Evolutionary conservation across 2,329 filamentous ascomycete genomes (phyloP).

Genomic region (Fusarium albosuccineum): DNA sequence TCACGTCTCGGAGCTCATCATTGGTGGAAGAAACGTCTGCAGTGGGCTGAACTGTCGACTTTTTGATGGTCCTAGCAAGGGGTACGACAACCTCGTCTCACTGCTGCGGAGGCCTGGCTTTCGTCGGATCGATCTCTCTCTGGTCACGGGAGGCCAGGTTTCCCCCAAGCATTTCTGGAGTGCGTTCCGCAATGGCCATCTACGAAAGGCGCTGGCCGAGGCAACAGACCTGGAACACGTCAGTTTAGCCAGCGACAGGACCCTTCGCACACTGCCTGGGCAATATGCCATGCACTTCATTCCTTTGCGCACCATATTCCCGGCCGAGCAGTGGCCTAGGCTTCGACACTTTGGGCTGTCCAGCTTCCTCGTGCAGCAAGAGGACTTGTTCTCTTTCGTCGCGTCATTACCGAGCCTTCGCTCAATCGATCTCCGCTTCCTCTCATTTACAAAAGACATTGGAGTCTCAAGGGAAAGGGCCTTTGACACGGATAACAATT

Average conservation of each 20-base stretch:
- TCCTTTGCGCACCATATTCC: constrained; percentile 48
- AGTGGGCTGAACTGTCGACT: constrained; percentile 46
- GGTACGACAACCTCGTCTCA: constrained; percentile 11
- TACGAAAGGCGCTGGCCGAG: constrained; percentile 2
- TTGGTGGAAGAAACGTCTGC: too few species aligned
- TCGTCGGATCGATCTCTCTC: constrained; percentile 16
- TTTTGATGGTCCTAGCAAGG: constrained; percentile 5
- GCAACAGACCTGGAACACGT: constrained; percentile 42
- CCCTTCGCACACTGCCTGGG: background rate
- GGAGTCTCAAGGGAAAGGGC: background rate
- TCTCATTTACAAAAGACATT: constrained; percentile 40
- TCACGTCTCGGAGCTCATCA: constrained; percentile 49
- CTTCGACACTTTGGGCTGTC: constrained; percentile 51
- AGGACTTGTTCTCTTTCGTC: constrained; percentile 49
- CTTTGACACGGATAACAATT: background rate
- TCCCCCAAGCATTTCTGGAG: background rate
- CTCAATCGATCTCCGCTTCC: constrained; percentile 51
- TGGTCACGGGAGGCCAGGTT: background rate
- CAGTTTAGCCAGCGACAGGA: constrained; percentile 26
- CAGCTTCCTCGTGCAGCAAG: constrained; percentile 44
- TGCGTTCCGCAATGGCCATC: constrained; percentile 3
- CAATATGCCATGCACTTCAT: background rate
- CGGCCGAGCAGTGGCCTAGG: constrained; percentile 43
- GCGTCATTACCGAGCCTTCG: constrained; percentile 46
- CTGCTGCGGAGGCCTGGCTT: constrained; percentile 12